phyloP scores from a whole-genome alignment of 2,329 filamentous ascomycete genomes.

The Pseudogymnoascus sp. region DNA sequence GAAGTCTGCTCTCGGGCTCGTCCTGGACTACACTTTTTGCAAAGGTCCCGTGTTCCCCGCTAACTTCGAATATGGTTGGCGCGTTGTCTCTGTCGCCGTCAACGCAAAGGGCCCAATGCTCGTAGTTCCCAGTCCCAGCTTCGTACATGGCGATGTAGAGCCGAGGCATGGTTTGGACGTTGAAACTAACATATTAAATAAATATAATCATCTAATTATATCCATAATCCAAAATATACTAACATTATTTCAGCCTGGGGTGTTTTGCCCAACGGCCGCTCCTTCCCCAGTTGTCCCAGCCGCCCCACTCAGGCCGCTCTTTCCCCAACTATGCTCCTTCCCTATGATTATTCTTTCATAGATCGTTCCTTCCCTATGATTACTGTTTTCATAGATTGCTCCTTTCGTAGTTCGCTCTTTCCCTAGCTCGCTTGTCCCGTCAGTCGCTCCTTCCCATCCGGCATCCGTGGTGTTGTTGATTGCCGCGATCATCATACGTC shows the following conservation, averaged over 20 bases:
- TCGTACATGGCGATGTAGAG: slow-evolving; percentile 13
- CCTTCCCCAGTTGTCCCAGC: neutral
- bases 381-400: neutral
- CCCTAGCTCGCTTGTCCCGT: neutral
- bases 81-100: neutral
- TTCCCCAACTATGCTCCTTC: neutral
- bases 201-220: neutral
- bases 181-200: neutral
- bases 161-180: neutral
- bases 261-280: neutral
- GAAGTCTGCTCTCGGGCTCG: neutral
- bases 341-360: neutral
- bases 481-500: neutral
- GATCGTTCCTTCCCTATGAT: neutral
- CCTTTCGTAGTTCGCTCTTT: neutral
- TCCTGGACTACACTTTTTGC: slow-evolving; percentile 4
- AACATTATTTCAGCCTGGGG: neutral
- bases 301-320: neutral
- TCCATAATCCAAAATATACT: neutral
- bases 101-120: slow-evolving; percentile 13
- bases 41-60: slow-evolving; percentile 10
- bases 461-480: neutral
- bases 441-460: neutral
- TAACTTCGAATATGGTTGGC: slow-evolving; percentile 12
- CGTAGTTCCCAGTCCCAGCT: slow-evolving; percentile 10